Conservation (phyloP, 192 early-diverging fungal species). For the Lobulomyces angularis region DNA sequence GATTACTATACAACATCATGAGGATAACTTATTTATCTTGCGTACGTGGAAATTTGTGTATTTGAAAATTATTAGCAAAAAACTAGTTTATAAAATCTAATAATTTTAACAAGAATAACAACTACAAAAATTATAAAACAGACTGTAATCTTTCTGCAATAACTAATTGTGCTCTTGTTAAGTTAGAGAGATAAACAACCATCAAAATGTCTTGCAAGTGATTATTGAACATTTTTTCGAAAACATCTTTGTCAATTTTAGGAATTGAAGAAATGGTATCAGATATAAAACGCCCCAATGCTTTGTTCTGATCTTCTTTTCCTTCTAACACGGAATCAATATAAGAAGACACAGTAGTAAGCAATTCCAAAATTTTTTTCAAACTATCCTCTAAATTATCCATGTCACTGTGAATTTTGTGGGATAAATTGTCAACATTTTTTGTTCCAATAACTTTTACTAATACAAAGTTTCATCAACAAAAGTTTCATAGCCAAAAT, state of each 20-base stretch:
- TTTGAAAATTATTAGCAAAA: no score
- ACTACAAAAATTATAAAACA: conserved; percentile 35
- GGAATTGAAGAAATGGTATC: conserved; percentile 85
- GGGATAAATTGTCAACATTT: no score
- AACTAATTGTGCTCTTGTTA: conserved; percentile 88
- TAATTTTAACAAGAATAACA: no score
- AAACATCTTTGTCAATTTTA: conserved; percentile 67
- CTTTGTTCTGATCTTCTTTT: conserved; percentile 36
- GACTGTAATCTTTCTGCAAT: conserved; percentile 83
- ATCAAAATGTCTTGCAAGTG: conserved; percentile 86
- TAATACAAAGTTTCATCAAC: conserved; percentile 6
- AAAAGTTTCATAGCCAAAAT: background rate
- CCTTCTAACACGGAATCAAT: conserved; percentile 60
- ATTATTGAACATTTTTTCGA: conserved; percentile 86
- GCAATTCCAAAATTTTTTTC: conserved; percentile 64
- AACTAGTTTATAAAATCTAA: no score
- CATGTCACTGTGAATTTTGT: conserved; percentile 85
- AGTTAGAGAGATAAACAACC: conserved; percentile 90
- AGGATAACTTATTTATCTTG: no score
- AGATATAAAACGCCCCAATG: conserved; percentile 83
- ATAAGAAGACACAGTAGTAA: conserved; percentile 69
- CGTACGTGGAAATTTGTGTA: no score
- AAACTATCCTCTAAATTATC: conserved; percentile 76
- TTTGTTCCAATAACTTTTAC: conserved; percentile 58
- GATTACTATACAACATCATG: no score